Percentiles rank a stretch among this genome's conserved stretches.
These are phyloP conservation scores for Lipomyces lipofer DNA, from an alignment of 805 yeast species.

Conservation along the genomic window DNA sequence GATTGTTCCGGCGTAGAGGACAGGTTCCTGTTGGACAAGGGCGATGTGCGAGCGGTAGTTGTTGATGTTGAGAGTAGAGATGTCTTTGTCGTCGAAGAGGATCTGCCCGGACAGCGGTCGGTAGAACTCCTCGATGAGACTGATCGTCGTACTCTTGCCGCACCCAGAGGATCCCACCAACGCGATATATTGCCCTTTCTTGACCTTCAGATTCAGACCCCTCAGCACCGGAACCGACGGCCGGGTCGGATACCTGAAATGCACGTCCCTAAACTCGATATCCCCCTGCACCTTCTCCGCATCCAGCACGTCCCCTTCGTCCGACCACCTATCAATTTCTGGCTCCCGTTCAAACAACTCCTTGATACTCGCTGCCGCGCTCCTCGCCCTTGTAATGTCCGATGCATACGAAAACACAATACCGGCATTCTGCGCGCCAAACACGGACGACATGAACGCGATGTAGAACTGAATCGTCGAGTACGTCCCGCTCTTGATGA, in stretches of 20 bases:
- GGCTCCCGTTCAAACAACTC: slow-evolving; percentile 41
- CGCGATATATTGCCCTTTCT: slow-evolving; percentile 83
- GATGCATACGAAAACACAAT: slow-evolving; percentile 45
- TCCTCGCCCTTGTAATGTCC: slow-evolving; percentile 47
- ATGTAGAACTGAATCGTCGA: slow-evolving; percentile 42
- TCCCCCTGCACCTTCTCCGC: slow-evolving; percentile 46
- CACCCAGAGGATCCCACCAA: slow-evolving; percentile 85
- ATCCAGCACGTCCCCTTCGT: slow-evolving; percentile 35
- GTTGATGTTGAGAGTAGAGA: slow-evolving; percentile 60
- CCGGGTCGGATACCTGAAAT: slow-evolving; percentile 38
- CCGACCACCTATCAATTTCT: slow-evolving; percentile 39
- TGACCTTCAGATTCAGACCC: slow-evolving; percentile 42
- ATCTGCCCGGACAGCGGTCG: slow-evolving; percentile 51
- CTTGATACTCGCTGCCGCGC: slow-evolving; percentile 41
- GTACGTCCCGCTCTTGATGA: slow-evolving; percentile 38
- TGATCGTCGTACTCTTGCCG: slow-evolving; percentile 49
- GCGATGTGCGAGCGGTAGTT: slow-evolving; percentile 56
- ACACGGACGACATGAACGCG: slow-evolving; percentile 42
- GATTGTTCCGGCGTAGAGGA: slow-evolving; percentile 73
- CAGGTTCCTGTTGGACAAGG: slow-evolving; percentile 59
- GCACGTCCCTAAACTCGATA: slow-evolving; percentile 49
- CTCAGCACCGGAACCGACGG: slow-evolving; percentile 35
- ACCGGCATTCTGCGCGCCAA: slow-evolving; percentile 49
- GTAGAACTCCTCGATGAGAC: slow-evolving; percentile 57
- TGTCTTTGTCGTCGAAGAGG: slow-evolving; percentile 80